A percentile compares a stretch with the other conserved stretches of the same genome.
Conservation (phyloP, 2,329 filamentous ascomycete genomes). For the Trichoderma aggressivum region DNA sequence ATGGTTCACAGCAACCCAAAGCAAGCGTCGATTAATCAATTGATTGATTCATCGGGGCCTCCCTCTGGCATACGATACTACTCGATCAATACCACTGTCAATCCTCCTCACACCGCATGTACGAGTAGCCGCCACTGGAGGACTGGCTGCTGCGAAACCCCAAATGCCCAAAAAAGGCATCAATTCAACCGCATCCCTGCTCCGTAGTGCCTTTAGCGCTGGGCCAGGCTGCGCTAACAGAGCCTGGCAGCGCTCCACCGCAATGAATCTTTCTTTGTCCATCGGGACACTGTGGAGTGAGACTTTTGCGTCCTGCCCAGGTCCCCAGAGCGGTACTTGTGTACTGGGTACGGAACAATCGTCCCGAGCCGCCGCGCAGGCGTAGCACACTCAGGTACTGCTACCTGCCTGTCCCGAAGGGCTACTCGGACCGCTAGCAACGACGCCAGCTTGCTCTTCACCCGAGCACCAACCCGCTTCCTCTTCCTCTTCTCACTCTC, state of each 20-base stretch:
- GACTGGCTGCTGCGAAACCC: neutral
- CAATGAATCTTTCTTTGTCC: conserved; percentile 1
- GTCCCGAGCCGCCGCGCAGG: neutral
- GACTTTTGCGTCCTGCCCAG: conserved; percentile 5
- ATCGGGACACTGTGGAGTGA: conserved; percentile 18
- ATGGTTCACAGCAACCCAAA: conserved; percentile 1
- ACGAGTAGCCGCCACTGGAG: neutral
- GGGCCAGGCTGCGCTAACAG: conserved; percentile 6
- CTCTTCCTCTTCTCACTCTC: neutral
- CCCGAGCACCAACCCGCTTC: neutral
- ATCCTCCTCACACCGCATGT: conserved; percentile 3
- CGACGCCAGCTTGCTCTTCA: neutral
- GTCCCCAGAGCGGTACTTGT: conserved; percentile 11
- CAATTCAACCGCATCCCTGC: conserved; percentile 3
- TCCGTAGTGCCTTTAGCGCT: neutral
- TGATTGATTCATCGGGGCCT: neutral
- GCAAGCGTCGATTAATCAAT: neutral
- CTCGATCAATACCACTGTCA: neutral
- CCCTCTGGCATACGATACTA: neutral
- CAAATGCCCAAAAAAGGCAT: conserved; percentile 8
- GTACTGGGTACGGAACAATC: conserved; percentile 1
- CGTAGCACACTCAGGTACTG: neutral
- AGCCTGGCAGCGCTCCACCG: conserved; percentile 17
- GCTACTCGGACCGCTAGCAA: neutral
- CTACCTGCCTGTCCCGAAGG: neutral